These are phyloP conservation scores for Triticum turgidum DNA, from an alignment of 176 grass and related monocot species.

Conservation along the genomic window DNA sequence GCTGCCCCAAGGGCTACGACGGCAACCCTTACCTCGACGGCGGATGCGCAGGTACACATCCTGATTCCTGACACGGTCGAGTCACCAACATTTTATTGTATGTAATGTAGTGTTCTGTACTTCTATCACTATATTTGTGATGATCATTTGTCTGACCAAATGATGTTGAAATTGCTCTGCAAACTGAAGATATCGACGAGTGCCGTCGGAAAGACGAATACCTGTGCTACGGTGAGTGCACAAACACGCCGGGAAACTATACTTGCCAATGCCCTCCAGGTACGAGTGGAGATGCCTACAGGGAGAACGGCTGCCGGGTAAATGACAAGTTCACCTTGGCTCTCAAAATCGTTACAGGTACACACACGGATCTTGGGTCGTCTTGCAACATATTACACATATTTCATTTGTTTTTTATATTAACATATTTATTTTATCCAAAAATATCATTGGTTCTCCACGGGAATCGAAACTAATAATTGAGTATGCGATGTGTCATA, in stretches of 20 bases:
- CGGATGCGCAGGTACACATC: conserved; percentile 54
- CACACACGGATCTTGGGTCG: neutral
- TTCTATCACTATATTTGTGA: neutral
- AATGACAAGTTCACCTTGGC: conserved; percentile 48
- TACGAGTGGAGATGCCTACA: conserved; percentile 16
- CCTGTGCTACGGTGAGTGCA: conserved; percentile 45
- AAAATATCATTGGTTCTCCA: neutral
- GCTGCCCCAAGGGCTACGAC: neutral
- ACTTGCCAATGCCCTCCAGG: conserved; percentile 39
- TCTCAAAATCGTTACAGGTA: conserved; percentile 55
- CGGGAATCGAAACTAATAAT: neutral
- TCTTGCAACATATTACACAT: neutral
- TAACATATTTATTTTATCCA: no score
- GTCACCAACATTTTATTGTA: no score
- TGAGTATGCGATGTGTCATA: neutral
- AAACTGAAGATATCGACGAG: conserved; percentile 57
- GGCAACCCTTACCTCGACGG: conserved; percentile 54
- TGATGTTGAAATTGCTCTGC: neutral
- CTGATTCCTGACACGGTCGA: no score
- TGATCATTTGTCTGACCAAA: neutral
- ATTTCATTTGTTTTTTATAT: neutral
- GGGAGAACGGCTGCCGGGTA: conserved; percentile 25
- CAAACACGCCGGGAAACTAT: conserved; percentile 19
- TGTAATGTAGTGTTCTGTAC: neutral
- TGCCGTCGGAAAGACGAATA: conserved; percentile 5